These are phyloP conservation scores for Gryganskiella cystojenkinii DNA, from an alignment of 192 early-diverging fungal genomes.

Conservation along the genomic window DNA sequence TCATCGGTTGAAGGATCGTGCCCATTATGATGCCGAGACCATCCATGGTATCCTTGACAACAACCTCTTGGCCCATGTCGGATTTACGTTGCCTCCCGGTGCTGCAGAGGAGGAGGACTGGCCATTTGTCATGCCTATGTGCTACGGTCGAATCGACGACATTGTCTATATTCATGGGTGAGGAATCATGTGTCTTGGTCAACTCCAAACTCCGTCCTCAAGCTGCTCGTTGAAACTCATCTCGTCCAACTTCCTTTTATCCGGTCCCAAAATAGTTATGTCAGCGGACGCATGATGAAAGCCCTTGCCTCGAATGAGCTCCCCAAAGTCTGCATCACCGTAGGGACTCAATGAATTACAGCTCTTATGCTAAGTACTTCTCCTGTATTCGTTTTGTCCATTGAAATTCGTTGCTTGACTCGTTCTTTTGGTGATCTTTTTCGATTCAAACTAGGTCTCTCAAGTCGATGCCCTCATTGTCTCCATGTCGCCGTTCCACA, in stretches of 20 bases:
- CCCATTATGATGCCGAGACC: constrained; percentile 54
- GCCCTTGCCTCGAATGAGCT: constrained; percentile 22
- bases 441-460: constrained; percentile 38
- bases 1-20: constrained; percentile 47
- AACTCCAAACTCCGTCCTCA: no score
- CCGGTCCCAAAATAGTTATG: constrained; percentile 29
- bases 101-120: constrained; percentile 53
- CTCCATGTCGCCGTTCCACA: constrained; percentile 60
- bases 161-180: constrained; percentile 61
- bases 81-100: constrained; percentile 54
- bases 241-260: background rate
- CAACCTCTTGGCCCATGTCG: constrained; percentile 62
- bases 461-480: constrained; percentile 59
- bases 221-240: no score
- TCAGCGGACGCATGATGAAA: constrained; percentile 52
- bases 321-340: constrained; percentile 50
- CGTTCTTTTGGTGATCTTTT: background rate
- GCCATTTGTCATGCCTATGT: constrained; percentile 69
- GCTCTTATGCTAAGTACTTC: no score
- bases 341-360: no score
- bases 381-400: background rate
- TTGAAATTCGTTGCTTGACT: background rate
- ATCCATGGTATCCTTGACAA: constrained; percentile 56
- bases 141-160: constrained; percentile 59
- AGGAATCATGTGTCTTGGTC: background rate